Base-by-base conservation (phyloP, 495 filamentous ascomycete species). In the Bryoglossum gracile region DNA sequence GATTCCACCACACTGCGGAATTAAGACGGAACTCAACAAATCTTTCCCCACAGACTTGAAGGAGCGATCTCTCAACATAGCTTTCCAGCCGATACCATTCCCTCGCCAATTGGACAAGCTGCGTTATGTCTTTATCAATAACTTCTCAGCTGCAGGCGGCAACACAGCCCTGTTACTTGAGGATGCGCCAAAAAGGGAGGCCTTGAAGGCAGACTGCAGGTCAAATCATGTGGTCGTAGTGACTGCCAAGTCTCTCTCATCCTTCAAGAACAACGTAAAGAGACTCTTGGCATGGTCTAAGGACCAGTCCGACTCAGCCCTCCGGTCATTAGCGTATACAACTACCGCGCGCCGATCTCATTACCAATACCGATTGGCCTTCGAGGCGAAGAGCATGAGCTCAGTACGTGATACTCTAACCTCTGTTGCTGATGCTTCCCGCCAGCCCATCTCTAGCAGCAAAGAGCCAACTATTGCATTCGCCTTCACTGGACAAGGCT, bases 1-100 rank as follows among this genome's bases (percentile, higher is more conserved):
- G 30, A 94, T 96, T 42, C 87, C 88, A 8, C 84, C 87, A 3
- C 87, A 92, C 51, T 82, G 85, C 47, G 88, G 88, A 13, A 91
- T 91, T 71, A 92, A 92, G 68, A 78, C 72, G 5, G 77, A 78
- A 64, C 76, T 91, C 73, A 79, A 92, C 74, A 75, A 83, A 68
- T 83, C 75, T 21, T 92, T 91, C 67, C 87, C 88, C 0, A 77
- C 74, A 19, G 83, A 91, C 60, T 65, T 90, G 2, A 66, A 68
- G 0, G 74, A 88, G 43, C 80, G 87, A 30, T 83, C 86, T 43
- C 83, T 91, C 25, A 80, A 89, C 58, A 79, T 82, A 59, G 76
- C 78, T 2, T 55, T 68, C 4, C 60, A 61, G 36, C 67, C 73
- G n/a, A 80, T 78, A 4, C 75, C 81, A 0, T 89, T 81, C 63